These are phyloP conservation scores for Xerocomellus chrysenteron DNA, from an alignment of 768 basidiomycete species.

Conservation along the genomic window DNA sequence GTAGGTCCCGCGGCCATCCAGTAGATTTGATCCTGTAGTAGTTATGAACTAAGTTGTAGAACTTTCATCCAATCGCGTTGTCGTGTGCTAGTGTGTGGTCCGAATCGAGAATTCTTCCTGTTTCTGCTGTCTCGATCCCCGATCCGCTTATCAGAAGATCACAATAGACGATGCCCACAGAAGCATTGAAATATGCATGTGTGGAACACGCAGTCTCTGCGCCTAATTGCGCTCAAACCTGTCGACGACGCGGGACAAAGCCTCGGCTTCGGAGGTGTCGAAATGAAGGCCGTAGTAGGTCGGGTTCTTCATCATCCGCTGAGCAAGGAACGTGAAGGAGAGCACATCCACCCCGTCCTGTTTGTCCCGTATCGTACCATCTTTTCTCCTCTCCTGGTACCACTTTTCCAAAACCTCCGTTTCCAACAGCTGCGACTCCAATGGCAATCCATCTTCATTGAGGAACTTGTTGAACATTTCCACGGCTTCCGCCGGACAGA, in stretches of 20 bases:
- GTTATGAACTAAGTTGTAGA: neutral
- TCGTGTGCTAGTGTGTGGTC: neutral
- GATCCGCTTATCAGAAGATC: neutral
- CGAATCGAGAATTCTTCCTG: neutral
- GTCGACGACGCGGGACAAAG: constrained; percentile 73
- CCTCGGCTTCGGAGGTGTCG: constrained; percentile 44
- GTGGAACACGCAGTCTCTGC: neutral
- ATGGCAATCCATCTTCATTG: constrained; percentile 75
- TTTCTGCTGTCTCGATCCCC: too few species aligned
- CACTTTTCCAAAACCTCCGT: constrained; percentile 47
- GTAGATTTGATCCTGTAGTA: neutral
- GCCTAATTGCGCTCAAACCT: constrained; percentile 26
- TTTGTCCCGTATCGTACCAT: constrained; percentile 44
- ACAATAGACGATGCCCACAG: neutral
- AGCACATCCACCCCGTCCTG: constrained; percentile 76
- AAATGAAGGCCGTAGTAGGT: constrained; percentile 70
- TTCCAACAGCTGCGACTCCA: constrained; percentile 77
- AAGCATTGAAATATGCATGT: neutral
- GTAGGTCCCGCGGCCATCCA: too few species aligned
- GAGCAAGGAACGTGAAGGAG: constrained; percentile 78
- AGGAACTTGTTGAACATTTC: constrained; percentile 83
- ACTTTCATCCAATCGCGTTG: too few species aligned
- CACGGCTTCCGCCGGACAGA: constrained; percentile 86
- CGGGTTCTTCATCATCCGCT: constrained; percentile 74
- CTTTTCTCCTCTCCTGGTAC: constrained; percentile 42